Evolutionary conservation across 1,139 yeast genomes (phyloP).

Genomic region (Blastobotrys serpentis): DNA sequence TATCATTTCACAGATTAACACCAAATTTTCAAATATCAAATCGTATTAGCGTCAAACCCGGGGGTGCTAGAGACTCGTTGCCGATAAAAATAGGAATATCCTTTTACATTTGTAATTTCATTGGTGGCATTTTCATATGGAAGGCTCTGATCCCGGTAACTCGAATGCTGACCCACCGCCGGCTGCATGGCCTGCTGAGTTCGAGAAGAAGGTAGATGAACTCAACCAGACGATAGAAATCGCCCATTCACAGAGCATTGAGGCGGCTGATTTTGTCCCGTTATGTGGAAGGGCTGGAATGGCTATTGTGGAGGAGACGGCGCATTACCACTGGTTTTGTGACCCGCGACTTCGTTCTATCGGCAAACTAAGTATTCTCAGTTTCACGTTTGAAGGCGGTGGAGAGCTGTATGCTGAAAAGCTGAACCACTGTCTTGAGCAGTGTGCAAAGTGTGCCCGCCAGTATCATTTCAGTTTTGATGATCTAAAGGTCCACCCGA

Average conservation of each 20-base stretch:
- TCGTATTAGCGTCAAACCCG: neutral
- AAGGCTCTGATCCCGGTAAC: neutral
- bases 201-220: neutral
- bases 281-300: neutral
- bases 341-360: conserved; percentile 8
- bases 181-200: neutral
- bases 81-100: too few relatives aligned
- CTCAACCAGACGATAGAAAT: neutral
- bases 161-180: neutral
- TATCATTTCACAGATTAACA: neutral
- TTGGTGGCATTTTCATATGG: too few relatives aligned
- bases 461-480: conserved; percentile 14
- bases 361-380: conserved; percentile 11
- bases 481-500: conserved; percentile 5
- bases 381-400: conserved; percentile 13
- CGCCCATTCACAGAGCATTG: neutral
- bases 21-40: neutral
- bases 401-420: conserved; percentile 7
- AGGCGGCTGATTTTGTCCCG: neutral
- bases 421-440: conserved; percentile 9
- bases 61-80: too few relatives aligned
- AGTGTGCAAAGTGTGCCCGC: conserved; percentile 16
- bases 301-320: neutral
- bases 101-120: too few relatives aligned
- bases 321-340: conserved; percentile 18